These are phyloP conservation scores for Colletotrichum sp. DNA, from an alignment of 2,329 filamentous ascomycete species.

Conservation along the genomic window DNA sequence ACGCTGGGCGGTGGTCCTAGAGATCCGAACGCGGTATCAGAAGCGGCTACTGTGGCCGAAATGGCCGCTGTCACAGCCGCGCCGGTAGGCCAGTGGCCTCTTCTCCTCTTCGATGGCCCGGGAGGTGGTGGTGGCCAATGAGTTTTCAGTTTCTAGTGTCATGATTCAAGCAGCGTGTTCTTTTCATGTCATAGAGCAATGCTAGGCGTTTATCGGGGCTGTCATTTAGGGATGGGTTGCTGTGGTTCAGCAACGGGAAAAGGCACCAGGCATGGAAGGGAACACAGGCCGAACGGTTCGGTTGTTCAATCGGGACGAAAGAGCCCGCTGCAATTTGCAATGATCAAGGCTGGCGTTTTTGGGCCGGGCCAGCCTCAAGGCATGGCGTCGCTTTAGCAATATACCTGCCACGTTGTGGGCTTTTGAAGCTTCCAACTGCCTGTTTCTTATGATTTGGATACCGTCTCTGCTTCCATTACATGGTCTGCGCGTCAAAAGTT, in stretches of 20 bases:
- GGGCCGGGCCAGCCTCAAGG: neutral
- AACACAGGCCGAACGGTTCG: neutral
- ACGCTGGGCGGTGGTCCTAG: conserved; percentile 41
- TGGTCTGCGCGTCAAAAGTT: neutral
- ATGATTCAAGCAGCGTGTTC: neutral
- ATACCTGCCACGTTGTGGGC: neutral
- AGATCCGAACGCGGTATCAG: conserved; percentile 6
- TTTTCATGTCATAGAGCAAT: neutral
- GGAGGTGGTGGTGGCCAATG: neutral
- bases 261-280: neutral
- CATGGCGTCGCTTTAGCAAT: neutral
- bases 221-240: neutral
- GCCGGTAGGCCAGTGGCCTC: conserved; percentile 13
- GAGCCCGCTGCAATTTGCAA: neutral
- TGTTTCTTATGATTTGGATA: neutral
- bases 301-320: neutral
- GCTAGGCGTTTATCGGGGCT: neutral
- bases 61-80: conserved; percentile 1
- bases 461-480: neutral
- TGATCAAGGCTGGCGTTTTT: conserved; percentile 3
- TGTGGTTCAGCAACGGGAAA: neutral
- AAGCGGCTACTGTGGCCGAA: conserved; percentile 16
- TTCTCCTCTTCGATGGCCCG: conserved; percentile 11
- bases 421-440: neutral
- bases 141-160: neutral